Evolutionary conservation across 2,329 filamentous ascomycete genomes (phyloP).

Genomic region (Aspergillus ibericus): DNA sequence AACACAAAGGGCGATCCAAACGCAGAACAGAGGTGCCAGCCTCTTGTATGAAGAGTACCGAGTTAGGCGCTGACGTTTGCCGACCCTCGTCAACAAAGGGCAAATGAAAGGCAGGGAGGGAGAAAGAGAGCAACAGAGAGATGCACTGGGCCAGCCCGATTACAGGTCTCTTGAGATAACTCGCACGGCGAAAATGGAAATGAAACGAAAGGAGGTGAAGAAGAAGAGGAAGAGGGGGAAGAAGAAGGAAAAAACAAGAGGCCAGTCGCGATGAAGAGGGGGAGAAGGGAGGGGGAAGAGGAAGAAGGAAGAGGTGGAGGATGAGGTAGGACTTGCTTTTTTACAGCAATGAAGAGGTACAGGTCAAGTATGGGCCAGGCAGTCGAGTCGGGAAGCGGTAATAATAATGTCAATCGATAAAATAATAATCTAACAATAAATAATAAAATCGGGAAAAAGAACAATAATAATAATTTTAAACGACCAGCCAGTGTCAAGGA

Average conservation of each 20-base stretch:
- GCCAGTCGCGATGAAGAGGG: conserved; percentile 17
- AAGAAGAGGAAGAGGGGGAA: neutral
- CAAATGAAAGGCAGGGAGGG: conserved; percentile 17
- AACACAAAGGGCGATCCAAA: conserved; percentile 24
- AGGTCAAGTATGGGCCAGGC: conserved; percentile 7
- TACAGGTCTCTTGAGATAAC: conserved; percentile 31
- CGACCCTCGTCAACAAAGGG: conserved; percentile 24
- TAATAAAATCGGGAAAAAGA: conserved; percentile 9
- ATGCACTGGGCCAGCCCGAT: conserved; percentile 39
- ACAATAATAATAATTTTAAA: conserved; percentile 15
- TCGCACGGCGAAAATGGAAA: conserved; percentile 37
- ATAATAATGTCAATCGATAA: conserved; percentile 18
- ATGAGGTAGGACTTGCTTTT: conserved; percentile 26
- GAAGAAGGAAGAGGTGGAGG: conserved; percentile 20
- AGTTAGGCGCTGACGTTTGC: conserved; percentile 23
- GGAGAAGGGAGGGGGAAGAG: conserved; percentile 24
- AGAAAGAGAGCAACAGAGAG: conserved; percentile 32
- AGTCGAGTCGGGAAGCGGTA: conserved; percentile 9
- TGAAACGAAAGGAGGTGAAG: conserved; percentile 22
- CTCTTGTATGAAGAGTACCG: conserved; percentile 25
- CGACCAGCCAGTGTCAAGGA: conserved; percentile 6
- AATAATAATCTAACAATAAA: conserved; percentile 19
- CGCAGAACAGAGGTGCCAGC: conserved; percentile 37
- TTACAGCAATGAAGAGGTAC: conserved; percentile 18
- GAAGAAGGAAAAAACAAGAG: conserved; percentile 15